These are phyloP conservation scores for Polygonum maritimum DNA, from an alignment of 148 eudicot genomes.

Conservation along the genomic window DNA sequence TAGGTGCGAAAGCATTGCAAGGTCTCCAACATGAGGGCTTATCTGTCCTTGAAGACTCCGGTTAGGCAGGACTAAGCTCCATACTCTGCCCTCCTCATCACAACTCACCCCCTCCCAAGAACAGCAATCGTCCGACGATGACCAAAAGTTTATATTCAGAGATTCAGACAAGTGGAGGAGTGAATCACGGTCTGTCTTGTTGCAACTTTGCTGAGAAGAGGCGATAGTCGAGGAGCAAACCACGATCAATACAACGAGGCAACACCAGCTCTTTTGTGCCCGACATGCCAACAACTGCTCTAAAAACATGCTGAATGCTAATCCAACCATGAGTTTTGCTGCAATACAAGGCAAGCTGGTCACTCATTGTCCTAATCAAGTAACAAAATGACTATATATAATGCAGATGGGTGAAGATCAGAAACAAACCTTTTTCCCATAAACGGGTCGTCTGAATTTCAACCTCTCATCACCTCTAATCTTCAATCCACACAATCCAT, in stretches of 20 bases:
- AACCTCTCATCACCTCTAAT: no score
- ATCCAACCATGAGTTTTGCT: no score
- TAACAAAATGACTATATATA: background rate
- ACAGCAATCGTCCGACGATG: constrained; percentile 48
- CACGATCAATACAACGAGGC: background rate
- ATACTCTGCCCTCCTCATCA: constrained; percentile 32
- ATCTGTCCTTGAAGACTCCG: constrained; percentile 42
- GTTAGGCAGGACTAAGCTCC: constrained; percentile 31
- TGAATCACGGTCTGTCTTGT: constrained; percentile 37
- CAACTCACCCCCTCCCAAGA: constrained; percentile 66
- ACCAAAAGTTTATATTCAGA: constrained; percentile 33
- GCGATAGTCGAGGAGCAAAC: background rate
- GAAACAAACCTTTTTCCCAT: no score
- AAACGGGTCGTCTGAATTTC: no score
- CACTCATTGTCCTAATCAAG: background rate
- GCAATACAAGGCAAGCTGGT: background rate
- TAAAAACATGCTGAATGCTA: constrained; percentile 1
- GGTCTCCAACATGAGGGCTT: constrained; percentile 31
- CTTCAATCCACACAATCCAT: no score
- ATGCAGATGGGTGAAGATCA: background rate
- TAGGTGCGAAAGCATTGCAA: constrained; percentile 41
- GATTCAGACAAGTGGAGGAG: constrained; percentile 34
- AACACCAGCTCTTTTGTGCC: background rate
- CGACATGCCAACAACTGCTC: constrained; percentile 7
- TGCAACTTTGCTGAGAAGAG: constrained; percentile 35